A percentile compares a stretch with the other conserved stretches of the same genome.
phyloP scores from a whole-genome alignment of 106 monocot species.

The Allium cepa region DNA sequence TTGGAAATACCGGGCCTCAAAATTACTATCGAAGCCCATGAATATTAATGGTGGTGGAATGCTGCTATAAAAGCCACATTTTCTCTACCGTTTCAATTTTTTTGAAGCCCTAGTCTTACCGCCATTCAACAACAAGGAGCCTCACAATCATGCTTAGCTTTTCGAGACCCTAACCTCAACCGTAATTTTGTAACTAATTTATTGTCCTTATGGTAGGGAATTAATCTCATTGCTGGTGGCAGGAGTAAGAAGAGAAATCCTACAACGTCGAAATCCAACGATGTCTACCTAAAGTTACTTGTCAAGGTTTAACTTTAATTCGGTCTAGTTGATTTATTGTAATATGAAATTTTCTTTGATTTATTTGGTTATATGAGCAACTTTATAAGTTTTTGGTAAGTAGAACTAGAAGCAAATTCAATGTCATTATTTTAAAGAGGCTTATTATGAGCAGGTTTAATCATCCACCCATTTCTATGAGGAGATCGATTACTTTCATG shows the following conservation, averaged over 20 bases:
- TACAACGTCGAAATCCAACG: constrained; percentile 35
- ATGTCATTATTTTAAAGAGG: constrained; percentile 40
- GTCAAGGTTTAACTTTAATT: constrained; percentile 22
- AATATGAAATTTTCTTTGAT: neutral
- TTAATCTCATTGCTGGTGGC: constrained; percentile 9
- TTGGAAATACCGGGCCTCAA: too few relatives aligned
- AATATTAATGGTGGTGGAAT: too few relatives aligned
- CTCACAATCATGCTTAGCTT: too few relatives aligned
- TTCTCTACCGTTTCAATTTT: too few relatives aligned
- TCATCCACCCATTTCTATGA: constrained; percentile 37
- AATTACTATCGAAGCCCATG: too few relatives aligned
- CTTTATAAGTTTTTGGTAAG: constrained; percentile 38
- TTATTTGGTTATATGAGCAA: constrained; percentile 5
- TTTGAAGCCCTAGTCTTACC: too few relatives aligned
- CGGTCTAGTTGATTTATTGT: neutral
- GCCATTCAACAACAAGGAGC: too few relatives aligned
- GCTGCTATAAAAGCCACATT: too few relatives aligned
- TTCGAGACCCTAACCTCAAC: neutral
- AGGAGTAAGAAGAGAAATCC: constrained; percentile 21
- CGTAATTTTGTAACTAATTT: neutral
- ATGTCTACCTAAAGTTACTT: constrained; percentile 57
- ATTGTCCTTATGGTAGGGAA: constrained; percentile 3
- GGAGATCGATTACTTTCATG: too few relatives aligned
- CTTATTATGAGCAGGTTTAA: constrained; percentile 52
- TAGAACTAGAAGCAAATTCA: constrained; percentile 42